phyloP scores from a whole-genome alignment of 75 land plant genomes.

The Azolla pinnata region DNA sequence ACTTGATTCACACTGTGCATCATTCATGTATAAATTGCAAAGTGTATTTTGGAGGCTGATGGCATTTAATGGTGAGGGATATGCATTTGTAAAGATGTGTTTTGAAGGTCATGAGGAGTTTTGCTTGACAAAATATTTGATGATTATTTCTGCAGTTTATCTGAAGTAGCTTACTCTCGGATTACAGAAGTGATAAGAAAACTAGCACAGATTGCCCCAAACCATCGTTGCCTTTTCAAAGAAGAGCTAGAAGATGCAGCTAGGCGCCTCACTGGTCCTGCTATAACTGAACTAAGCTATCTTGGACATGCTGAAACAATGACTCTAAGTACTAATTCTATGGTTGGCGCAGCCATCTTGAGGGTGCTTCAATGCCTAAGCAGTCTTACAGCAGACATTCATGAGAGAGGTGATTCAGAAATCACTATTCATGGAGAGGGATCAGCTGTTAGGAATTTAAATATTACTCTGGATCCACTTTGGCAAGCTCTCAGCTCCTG shows the following conservation, averaged over 20 bases:
- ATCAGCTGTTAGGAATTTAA: slow-evolving; percentile 18
- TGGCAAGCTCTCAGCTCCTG: slow-evolving; percentile 34
- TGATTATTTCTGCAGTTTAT: slow-evolving; percentile 25
- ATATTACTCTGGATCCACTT: slow-evolving; percentile 20
- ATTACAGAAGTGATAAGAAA: slow-evolving; percentile 35
- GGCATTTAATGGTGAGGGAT: neutral
- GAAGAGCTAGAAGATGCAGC: slow-evolving; percentile 30
- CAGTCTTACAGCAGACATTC: slow-evolving; percentile 14
- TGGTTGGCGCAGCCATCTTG: slow-evolving; percentile 35
- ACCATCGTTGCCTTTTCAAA: slow-evolving; percentile 27
- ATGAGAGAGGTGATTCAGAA: slow-evolving; percentile 1
- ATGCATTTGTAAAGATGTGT: neutral
- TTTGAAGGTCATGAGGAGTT: neutral
- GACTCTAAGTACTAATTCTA: slow-evolving; percentile 25
- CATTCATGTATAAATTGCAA: too few relatives aligned
- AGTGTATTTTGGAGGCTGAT: neutral
- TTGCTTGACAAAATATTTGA: too few relatives aligned
- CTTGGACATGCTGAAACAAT: slow-evolving; percentile 22
- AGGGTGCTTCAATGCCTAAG: slow-evolving; percentile 34
- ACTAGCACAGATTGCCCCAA: slow-evolving; percentile 24
- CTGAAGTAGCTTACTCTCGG: slow-evolving; percentile 23
- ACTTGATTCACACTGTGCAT: too few relatives aligned
- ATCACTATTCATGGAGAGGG: slow-evolving; percentile 12
- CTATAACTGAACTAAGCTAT: slow-evolving; percentile 21
- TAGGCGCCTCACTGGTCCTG: slow-evolving; percentile 23